These are phyloP conservation scores for Pyropia yezoensis DNA, from an alignment of 23 red algal genomes.

Conservation along the genomic window DNA sequence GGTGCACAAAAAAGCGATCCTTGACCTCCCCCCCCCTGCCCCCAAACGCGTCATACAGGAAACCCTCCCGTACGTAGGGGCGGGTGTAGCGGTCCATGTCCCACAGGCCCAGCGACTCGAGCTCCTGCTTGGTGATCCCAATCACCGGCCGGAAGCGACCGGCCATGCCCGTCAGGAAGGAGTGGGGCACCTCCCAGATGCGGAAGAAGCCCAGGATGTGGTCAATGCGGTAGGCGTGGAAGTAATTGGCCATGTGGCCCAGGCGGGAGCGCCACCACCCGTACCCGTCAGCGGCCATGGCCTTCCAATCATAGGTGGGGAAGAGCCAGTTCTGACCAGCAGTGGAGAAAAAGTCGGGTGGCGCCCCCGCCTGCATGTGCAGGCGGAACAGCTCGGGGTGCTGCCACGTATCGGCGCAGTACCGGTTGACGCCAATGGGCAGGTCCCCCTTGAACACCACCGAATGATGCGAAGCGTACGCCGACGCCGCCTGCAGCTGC, in stretches of 20 bases:
- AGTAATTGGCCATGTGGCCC: slow-evolving; percentile 69
- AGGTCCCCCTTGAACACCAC: slow-evolving; percentile 90
- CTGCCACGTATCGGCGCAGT: slow-evolving; percentile 85
- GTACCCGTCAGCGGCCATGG: slow-evolving; percentile 81
- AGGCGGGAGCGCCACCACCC: slow-evolving; percentile 89
- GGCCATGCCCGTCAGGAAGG: slow-evolving; percentile 38
- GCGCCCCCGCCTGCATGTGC: slow-evolving; percentile 79
- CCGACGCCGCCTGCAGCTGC: slow-evolving; percentile 66
- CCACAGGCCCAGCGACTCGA: slow-evolving; percentile 77
- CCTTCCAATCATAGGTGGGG: slow-evolving; percentile 91
- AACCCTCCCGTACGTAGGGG: slow-evolving; percentile 70
- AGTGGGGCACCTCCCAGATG: slow-evolving; percentile 85
- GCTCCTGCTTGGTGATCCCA: slow-evolving; percentile 48
- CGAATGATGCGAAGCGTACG: slow-evolving; percentile 46
- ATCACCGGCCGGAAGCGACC: slow-evolving; percentile 65
- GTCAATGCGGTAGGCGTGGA: slow-evolving; percentile 94
- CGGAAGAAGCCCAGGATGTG: slow-evolving; percentile 93
- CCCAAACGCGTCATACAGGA: slow-evolving; percentile 63
- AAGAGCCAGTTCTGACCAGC: slow-evolving; percentile 92
- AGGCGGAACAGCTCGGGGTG: slow-evolving; percentile 91
- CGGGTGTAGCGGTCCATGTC: slow-evolving; percentile 75
- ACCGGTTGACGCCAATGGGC: slow-evolving; percentile 88
- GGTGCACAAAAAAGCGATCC: slow-evolving; percentile 73
- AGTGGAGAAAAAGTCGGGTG: slow-evolving; percentile 78
- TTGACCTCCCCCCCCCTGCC: slow-evolving; percentile 51